phyloP scores from a whole-genome alignment of 2,329 filamentous ascomycete genomes.

The Nemania sp. region DNA sequence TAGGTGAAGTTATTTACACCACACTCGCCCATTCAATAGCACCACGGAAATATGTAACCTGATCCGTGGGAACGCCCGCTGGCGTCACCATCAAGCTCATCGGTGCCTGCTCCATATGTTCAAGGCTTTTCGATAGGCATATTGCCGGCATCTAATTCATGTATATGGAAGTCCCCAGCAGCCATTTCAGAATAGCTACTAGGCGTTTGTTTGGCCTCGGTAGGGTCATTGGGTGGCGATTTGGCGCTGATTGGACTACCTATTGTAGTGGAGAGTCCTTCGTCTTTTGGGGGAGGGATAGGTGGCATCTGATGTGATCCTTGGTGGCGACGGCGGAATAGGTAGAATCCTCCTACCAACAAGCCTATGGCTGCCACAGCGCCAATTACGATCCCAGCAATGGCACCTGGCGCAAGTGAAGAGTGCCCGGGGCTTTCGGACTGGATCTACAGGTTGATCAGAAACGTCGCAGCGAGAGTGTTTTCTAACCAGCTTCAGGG shows the following conservation, averaged over 20 bases:
- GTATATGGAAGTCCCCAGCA: slow-evolving; percentile 2
- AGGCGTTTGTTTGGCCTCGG: background rate
- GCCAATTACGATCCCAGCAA: slow-evolving; percentile 41
- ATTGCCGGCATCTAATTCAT: slow-evolving; percentile 27
- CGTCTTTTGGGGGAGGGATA: slow-evolving; percentile 20
- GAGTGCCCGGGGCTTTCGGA: slow-evolving; percentile 9
- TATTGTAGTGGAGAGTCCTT: background rate
- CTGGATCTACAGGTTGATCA: slow-evolving; percentile 14
- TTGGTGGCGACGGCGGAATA: slow-evolving; percentile 35
- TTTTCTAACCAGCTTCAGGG: background rate
- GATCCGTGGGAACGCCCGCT: background rate
- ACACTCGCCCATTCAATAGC: background rate
- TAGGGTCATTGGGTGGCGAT: background rate
- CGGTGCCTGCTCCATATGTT: background rate
- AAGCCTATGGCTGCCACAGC: slow-evolving; percentile 26
- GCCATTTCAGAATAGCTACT: slow-evolving; percentile 16
- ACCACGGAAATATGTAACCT: background rate
- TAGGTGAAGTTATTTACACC: background rate
- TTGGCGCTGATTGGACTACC: background rate
- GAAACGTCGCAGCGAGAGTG: background rate
- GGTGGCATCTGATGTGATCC: background rate
- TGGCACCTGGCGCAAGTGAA: slow-evolving; percentile 35
- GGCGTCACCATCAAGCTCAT: background rate
- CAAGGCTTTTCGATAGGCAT: slow-evolving; percentile 18
- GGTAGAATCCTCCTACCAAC: slow-evolving; percentile 17